phyloP scores from a whole-genome alignment of 2,329 filamentous ascomycete genomes.

The Penicillium polonicum region DNA sequence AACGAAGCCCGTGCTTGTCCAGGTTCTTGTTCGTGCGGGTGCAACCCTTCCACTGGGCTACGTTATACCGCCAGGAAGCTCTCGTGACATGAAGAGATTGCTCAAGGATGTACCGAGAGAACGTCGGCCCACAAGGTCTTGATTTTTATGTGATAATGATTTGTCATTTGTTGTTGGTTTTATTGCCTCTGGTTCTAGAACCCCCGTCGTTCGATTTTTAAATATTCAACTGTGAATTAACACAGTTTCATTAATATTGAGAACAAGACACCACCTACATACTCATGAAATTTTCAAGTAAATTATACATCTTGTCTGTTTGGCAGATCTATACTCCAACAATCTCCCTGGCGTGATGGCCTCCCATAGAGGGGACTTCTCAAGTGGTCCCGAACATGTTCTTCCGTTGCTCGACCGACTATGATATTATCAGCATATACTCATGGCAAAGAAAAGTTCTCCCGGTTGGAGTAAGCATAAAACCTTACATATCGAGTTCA shows the following conservation, averaged over 20 bases:
- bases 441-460: background rate
- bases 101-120: background rate
- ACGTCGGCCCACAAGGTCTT: background rate
- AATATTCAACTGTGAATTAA: background rate
- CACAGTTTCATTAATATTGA: background rate
- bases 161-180: background rate
- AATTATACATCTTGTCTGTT: background rate
- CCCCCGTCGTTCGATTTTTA: background rate
- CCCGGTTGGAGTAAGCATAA: background rate
- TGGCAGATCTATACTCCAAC: background rate
- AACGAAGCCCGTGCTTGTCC: background rate
- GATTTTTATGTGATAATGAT: background rate
- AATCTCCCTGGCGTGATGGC: background rate
- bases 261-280: too few relatives aligned
- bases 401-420: background rate
- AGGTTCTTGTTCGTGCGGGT: background rate
- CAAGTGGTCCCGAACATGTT: background rate
- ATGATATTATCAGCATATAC: background rate
- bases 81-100: background rate
- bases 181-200: background rate
- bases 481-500: conserved; percentile 16
- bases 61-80: background rate
- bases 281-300: background rate
- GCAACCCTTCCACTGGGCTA: background rate
- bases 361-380: background rate